phyloP scores from a whole-genome alignment of 75 land plant genomes.

The Azolla pinnata region DNA sequence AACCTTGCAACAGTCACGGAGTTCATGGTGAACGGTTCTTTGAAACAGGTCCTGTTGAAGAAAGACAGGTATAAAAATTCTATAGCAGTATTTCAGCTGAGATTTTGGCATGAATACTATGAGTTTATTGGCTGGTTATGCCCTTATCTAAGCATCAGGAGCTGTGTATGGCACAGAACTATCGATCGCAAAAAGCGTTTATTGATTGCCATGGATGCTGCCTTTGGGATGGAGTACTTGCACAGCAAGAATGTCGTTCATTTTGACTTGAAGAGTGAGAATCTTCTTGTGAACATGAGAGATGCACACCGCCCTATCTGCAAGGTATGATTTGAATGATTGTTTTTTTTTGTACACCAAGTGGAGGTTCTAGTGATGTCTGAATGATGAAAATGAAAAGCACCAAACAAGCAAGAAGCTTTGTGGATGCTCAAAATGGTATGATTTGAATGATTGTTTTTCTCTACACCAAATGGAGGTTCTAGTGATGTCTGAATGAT shows the following conservation, averaged over 20 bases:
- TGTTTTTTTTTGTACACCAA: too few species aligned
- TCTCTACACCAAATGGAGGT: too few species aligned
- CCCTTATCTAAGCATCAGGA: background rate
- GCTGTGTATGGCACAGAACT: slow-evolving; percentile 47
- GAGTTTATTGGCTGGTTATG: background rate
- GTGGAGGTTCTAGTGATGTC: too few species aligned
- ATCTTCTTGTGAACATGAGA: slow-evolving; percentile 80
- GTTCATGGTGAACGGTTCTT: slow-evolving; percentile 89
- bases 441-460: too few species aligned
- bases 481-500: too few species aligned
- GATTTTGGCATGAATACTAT: background rate
- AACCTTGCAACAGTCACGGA: slow-evolving; percentile 91
- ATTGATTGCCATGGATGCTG: slow-evolving; percentile 89
- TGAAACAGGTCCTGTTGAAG: slow-evolving; percentile 57
- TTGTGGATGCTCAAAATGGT: too few species aligned
- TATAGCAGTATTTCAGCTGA: background rate
- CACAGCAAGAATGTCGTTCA: slow-evolving; percentile 85
- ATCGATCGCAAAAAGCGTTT: slow-evolving; percentile 72
- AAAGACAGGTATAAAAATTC: slow-evolving; percentile 58
- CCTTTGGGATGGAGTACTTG: slow-evolving; percentile 96
- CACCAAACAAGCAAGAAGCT: too few species aligned
- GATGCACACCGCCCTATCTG: slow-evolving; percentile 88
- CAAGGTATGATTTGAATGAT: too few species aligned
- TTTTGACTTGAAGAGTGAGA: slow-evolving; percentile 94
- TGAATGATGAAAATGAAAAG: too few species aligned